Evolutionary conservation across 352 stramenopile genomes (phyloP), one percentile per base, ranked within the genome.

Genomic region (Phytophthora agathidicida): DNA sequence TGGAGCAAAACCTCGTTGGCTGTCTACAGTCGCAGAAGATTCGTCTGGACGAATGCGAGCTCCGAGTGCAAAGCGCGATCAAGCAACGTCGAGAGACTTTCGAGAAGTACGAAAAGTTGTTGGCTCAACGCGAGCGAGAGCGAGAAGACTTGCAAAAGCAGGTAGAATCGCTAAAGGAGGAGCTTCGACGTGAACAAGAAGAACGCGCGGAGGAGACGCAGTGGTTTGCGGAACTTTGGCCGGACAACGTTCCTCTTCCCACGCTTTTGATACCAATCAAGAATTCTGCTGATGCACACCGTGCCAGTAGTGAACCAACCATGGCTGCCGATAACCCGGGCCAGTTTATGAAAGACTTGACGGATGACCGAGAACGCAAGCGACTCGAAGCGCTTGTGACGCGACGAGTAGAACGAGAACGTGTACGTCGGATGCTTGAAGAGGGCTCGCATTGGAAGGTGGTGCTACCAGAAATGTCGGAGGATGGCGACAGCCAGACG

Each of bases 191-290:
- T 17, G 81, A 91, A 46, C 61, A 59, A 35, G 51, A 72, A 8
- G 83, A 88, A 14, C 75, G 80, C 11, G 36, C 30, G 0, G 80
- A 88, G 13, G 84, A 93, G 59, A 80, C 78, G 33, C 53, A 88
- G 53, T 91, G 80, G 81, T 56, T 93, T 4, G 64, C 64, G 4
- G 47, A 68, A 20, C 58, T 91, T n/a, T 93, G 84, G 84, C 84
- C 84, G 0, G 64, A 83, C 8, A 65, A 60, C 10, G 59, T 77
- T 17, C 77, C 83, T 6, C 66, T 88, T 14, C 83, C 82, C 1
- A 89, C 84, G 3, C 54, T 93, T 5, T 56, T 93, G 8, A 45
- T 75, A 28, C 53, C 65, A 6, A 76, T 77, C 39, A 75, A 67
- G 31, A 68, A 68, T 16, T 3, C 49, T 17, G 6, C 27, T n/a